Evolutionary conservation across 257 asterid species (phyloP).

Genomic region (Orobanche coerulescens): DNA sequence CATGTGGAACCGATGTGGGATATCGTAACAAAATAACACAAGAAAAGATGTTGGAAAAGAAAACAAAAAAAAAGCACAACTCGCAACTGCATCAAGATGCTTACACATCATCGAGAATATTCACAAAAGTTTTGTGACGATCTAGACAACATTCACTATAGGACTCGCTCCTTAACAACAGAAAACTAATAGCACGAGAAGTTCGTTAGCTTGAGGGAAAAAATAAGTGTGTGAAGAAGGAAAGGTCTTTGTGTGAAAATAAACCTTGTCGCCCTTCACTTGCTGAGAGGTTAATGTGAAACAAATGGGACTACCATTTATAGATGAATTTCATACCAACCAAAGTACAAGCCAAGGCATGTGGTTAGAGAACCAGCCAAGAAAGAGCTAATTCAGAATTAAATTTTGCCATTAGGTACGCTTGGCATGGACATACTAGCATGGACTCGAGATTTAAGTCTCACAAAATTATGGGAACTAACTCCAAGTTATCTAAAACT

Average conservation of each 20-base stretch:
- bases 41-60: not conserved
- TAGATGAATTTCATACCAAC: not conserved
- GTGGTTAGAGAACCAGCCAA: not conserved
- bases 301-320: not conserved
- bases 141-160: not conserved
- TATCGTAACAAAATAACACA: too few species aligned
- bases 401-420: not conserved
- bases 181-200: not conserved
- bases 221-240: not conserved
- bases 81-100: not conserved
- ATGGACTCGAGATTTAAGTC: not conserved
- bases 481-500: not conserved
- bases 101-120: not conserved
- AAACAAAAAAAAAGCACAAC: not conserved
- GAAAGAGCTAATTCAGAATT: not conserved
- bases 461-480: not conserved
- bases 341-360: not conserved
- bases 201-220: not conserved
- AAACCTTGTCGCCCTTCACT: not conserved
- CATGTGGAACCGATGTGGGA: too few species aligned
- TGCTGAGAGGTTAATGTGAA: not conserved
- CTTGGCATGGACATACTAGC: not conserved
- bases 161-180: not conserved
- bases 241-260: not conserved
- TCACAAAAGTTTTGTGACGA: not conserved